phyloP scores from a whole-genome alignment of 345 rosid genomes.

The Nasturtium officinale region DNA sequence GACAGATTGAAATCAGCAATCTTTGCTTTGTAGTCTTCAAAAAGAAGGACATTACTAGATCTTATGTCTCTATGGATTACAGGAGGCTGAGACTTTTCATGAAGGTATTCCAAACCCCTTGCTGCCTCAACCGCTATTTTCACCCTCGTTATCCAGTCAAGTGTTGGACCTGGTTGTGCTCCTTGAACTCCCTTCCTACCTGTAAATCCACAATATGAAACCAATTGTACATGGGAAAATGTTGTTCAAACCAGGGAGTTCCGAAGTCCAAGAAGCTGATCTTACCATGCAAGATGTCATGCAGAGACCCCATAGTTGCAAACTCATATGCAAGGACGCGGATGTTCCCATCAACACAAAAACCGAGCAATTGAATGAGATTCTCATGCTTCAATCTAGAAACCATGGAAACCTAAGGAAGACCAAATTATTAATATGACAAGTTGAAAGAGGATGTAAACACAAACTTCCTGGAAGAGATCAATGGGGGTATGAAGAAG shows the following conservation, averaged over 20 bases:
- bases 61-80: conserved; percentile 47
- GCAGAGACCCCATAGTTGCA: conserved; percentile 99
- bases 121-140: conserved; percentile 48
- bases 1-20: conserved; percentile 48
- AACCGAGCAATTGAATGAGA: conserved; percentile 80
- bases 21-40: conserved; percentile 46
- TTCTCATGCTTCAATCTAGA: conserved; percentile 93
- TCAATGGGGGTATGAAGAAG: not conserved
- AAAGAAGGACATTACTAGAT: conserved; percentile 46
- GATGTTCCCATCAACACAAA: conserved; percentile 83
- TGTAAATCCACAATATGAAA: conserved; percentile 24
- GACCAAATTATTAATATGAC: conserved; percentile 15
- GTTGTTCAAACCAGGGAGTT: not conserved
- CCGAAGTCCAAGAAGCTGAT: conserved; percentile 18
- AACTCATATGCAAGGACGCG: conserved; percentile 94
- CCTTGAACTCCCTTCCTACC: conserved; percentile 50
- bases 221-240: not conserved
- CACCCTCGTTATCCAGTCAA: conserved; percentile 47
- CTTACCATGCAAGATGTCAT: conserved; percentile 93
- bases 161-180: conserved; percentile 50
- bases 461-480: not conserved
- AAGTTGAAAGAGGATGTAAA: conserved; percentile 25
- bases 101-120: conserved; percentile 45
- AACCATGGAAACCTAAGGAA: conserved; percentile 79
- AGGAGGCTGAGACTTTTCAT: conserved; percentile 47